A percentile compares a stretch with the other conserved stretches of the same genome.
Evolutionary conservation across 2,329 filamentous ascomycete genomes (phyloP).

Genomic region (Cladosporium phlei): DNA sequence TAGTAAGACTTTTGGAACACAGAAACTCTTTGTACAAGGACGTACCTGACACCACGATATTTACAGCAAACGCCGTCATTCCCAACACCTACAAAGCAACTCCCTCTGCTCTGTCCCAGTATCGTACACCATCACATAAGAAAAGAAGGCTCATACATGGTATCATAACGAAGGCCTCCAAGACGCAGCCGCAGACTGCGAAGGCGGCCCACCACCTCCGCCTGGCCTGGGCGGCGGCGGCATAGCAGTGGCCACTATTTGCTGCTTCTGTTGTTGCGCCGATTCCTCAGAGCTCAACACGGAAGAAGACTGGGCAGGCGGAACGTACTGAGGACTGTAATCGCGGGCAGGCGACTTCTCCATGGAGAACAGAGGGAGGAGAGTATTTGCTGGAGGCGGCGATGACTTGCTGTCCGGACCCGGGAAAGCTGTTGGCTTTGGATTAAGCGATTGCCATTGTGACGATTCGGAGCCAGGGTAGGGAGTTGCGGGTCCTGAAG

Average conservation of each 20-base stretch:
- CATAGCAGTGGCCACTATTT: slow-evolving; percentile 1
- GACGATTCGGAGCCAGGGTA: background rate
- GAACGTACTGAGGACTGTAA: background rate
- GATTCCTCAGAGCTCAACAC: too few species aligned
- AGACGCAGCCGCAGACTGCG: background rate
- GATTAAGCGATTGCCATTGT: background rate
- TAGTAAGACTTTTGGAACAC: too few species aligned
- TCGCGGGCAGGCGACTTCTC: slow-evolving; percentile 1
- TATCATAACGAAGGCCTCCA: slow-evolving; percentile 11
- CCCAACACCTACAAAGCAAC: too few species aligned
- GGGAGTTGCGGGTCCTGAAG: slow-evolving; percentile 10
- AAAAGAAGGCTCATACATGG: too few species aligned
- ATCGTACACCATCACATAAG: too few species aligned
- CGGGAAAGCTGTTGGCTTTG: background rate
- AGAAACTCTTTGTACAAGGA: too few species aligned
- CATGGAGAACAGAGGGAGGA: background rate
- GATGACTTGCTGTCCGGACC: background rate
- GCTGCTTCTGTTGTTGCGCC: background rate
- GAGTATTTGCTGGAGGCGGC: background rate
- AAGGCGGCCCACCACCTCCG: background rate
- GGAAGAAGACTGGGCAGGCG: background rate
- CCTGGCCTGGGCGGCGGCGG: slow-evolving; percentile 10
- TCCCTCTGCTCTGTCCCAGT: too few species aligned
- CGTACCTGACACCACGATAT: too few species aligned
- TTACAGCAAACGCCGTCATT: too few species aligned